Evolutionary conservation across 257 asterid genomes (phyloP).

Genomic region (Lycium ferocissimum): DNA sequence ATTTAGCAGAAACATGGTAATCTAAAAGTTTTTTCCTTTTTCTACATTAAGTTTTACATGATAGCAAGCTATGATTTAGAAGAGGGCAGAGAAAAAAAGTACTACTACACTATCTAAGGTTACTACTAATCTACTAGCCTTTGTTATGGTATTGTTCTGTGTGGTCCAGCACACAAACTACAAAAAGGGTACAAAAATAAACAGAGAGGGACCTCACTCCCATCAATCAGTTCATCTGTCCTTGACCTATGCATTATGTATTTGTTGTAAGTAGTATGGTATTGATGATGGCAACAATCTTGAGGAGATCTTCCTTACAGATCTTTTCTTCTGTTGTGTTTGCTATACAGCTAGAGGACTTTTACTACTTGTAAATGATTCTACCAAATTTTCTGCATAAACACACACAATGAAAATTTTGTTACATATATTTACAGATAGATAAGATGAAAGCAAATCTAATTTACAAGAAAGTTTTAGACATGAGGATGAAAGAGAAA

Average conservation of each 20-base stretch:
- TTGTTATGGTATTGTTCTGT: constrained; percentile 33
- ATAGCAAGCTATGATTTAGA: constrained; percentile 2
- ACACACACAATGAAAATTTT: constrained; percentile 29
- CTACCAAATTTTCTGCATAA: constrained; percentile 80
- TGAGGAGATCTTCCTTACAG: constrained; percentile 60
- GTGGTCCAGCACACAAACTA: constrained; percentile 63
- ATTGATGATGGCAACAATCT: constrained; percentile 73
- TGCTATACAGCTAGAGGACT: constrained; percentile 41
- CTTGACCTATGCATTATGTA: constrained; percentile 75
- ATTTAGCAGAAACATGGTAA: not conserved
- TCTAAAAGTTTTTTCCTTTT: not conserved
- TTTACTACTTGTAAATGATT: constrained; percentile 53
- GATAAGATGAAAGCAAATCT: constrained; percentile 8
- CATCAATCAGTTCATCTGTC: constrained; percentile 76
- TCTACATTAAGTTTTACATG: constrained; percentile 13
- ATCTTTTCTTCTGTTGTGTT: constrained; percentile 64
- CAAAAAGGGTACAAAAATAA: constrained; percentile 62
- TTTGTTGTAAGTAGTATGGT: constrained; percentile 60
- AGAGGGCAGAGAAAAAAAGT: not conserved
- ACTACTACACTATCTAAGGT: constrained; percentile 3
- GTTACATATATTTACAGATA: not conserved
- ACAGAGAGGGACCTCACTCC: constrained; percentile 59
- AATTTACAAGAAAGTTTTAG: not conserved
- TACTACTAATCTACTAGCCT: constrained; percentile 5
- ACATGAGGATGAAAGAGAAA: not conserved